phyloP scores from a whole-genome alignment of 2,329 filamentous ascomycete species.

The Hymenoscyphus fructigenus region DNA sequence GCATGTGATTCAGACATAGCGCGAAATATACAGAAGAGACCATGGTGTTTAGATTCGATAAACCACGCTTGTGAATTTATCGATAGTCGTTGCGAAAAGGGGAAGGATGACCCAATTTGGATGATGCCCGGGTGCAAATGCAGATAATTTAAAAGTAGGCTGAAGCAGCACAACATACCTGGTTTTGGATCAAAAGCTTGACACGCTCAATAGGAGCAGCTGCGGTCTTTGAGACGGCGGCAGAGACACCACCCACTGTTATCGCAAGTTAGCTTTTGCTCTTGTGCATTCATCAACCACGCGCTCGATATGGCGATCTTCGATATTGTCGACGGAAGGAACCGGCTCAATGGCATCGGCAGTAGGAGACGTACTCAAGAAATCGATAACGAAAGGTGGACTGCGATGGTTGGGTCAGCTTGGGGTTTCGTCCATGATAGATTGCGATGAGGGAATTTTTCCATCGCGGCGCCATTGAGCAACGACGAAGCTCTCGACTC shows the following conservation, averaged over 20 bases:
- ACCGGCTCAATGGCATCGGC: constrained; percentile 13
- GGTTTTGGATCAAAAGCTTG: constrained; percentile 99
- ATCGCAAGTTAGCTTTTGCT: constrained; percentile 34
- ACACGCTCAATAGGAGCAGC: constrained; percentile 99
- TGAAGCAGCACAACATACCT: constrained; percentile 63
- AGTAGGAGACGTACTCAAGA: constrained; percentile 80
- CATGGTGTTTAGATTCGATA: background rate
- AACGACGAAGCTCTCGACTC: constrained; percentile 21
- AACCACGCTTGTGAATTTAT: background rate
- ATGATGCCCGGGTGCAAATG: constrained; percentile 12
- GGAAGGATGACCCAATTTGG: constrained; percentile 24
- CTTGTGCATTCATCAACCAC: constrained; percentile 6
- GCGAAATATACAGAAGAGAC: background rate
- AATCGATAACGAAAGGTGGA: constrained; percentile 90
- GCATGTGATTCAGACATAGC: constrained; percentile 7
- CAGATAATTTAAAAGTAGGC: background rate
- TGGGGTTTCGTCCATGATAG: constrained; percentile 9
- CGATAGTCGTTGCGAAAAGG: background rate
- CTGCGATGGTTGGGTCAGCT: constrained; percentile 42
- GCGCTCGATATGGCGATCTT: constrained; percentile 14
- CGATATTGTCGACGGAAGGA: constrained; percentile 18
- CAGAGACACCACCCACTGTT: constrained; percentile 98
- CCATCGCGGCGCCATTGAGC: constrained; percentile 26
- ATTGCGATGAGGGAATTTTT: constrained; percentile 20
- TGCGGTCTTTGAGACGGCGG: constrained; percentile 99